Evolutionary conservation across 1,139 yeast species (phyloP), one percentile per base, ranked within the genome.

Genomic region (Pichia sp.): DNA sequence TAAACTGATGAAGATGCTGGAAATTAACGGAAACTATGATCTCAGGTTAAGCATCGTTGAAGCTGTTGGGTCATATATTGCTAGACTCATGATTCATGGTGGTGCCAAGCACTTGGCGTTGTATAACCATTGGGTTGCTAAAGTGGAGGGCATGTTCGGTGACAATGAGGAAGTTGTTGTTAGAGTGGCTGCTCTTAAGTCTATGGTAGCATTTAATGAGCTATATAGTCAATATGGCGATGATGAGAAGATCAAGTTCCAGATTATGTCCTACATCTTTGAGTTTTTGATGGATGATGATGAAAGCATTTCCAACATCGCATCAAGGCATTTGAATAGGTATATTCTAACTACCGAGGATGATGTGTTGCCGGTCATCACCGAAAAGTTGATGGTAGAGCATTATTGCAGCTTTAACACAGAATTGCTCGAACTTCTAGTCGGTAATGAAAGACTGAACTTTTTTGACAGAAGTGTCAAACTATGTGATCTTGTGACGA

Each of bases 221-320:
- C 40, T 46, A 4, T 40, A 34, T 17, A 11, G 10, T 11, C 9
- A 6, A 3, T 29, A 24, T 17, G 34, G 35, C 7, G 16, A n/a
- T 5, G 27, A 38, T n/a, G 29, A 33, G 17, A 15, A 24, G 3
- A 21, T 33, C 2, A 30, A 39, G 15, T 22, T 45, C 4, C 30
- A 42, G n/a, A 50, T 53, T 2, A 16, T 39, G 5, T 47, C 64
- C 14, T 42, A 54, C 11, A 48, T 74, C 1, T 66, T 62, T 42
- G 50, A 55, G 13, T 69, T 63, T 41, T 53, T 78, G 13, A 62
- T 66, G 35, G 93, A 82, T 53, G 91, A 81, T 49, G 84, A 78
- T 44, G 67, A 63, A 8, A 68, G 60, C 9, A 60, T 76, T 11
- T 58, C 82, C 47, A 43, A 47, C 1, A 20, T 50, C 3, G 64